Percentiles rank a stretch among this genome's conserved stretches.
Conservation (phyloP, 352 stramenopile species). For the Phytophthora citrophthora region DNA sequence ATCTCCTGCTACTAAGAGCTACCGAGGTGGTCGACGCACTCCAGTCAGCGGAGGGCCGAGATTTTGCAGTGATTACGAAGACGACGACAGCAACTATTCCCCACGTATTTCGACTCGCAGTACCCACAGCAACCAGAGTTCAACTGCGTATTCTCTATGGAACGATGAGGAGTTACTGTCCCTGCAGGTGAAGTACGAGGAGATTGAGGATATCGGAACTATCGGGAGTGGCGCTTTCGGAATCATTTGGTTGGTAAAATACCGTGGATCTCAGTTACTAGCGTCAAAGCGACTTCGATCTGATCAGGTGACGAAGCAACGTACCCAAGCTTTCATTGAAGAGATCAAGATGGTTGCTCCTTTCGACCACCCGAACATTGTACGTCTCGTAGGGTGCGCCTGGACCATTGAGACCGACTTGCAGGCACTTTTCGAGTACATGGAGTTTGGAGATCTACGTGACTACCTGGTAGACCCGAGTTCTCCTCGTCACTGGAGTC, state of each 20-base stretch:
- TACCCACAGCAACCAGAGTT: constrained; percentile 44
- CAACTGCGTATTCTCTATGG: constrained; percentile 54
- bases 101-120: constrained; percentile 43
- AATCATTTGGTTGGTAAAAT: constrained; percentile 55
- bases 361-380: constrained; percentile 70
- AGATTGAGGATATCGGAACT: constrained; percentile 53
- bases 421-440: constrained; percentile 75
- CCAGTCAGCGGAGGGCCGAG: constrained; percentile 29
- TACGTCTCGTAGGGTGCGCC: constrained; percentile 68
- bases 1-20: constrained; percentile 27
- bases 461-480: constrained; percentile 41
- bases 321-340: constrained; percentile 53
- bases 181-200: constrained; percentile 50
- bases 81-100: constrained; percentile 30
- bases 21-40: constrained; percentile 31
- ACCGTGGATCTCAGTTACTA: constrained; percentile 42
- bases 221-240: constrained; percentile 58
- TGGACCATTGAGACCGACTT: constrained; percentile 65
- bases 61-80: constrained; percentile 27
- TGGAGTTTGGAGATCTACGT: constrained; percentile 61
- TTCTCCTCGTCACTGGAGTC: constrained; percentile 36
- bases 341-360: constrained; percentile 76
- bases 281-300: constrained; percentile 60
- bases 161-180: constrained; percentile 63
- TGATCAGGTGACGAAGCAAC: constrained; percentile 49